Base-by-base conservation (phyloP, 2,329 filamentous ascomycete genomes). In the Myriosclerotinia curreyana region DNA sequence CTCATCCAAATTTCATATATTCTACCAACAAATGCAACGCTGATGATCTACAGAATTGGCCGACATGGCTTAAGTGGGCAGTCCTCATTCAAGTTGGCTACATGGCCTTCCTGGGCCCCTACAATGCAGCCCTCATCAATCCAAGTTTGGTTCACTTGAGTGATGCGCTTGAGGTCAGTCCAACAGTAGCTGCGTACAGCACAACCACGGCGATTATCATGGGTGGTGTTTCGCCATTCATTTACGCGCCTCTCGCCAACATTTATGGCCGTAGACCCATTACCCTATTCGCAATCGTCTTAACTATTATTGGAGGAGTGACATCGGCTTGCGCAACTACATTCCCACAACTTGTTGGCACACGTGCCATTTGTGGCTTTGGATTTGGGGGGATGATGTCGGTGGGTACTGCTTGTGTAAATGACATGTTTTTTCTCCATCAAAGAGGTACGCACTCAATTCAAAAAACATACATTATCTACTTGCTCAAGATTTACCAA, bases 341-440 rank as follows among this genome's bases (percentile, higher is more conserved):
- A 53, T 74, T 72, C 49, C 54, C 51, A 14, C 64, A 67, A 2
- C 62, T 74, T n/a, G 12, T 73, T 3, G 71, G 69, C 5, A 74
- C 70, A 31, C 66, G 72, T 61, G 70, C 67, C 0, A 40, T 74
- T 6, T 65, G 62, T 56, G 72, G 72, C 4, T 69, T 72, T 63
- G 72, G 72, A 3, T 71, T 73, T 53, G 72, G 72, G 20, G 71
- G 71, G 1, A 70, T 72, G 71, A 73, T 74, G 72, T 69, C 68
- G 11, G 68, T 74, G 15, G 72, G 72, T 3, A 73, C 72, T 17
- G 67, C 71, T 6, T 70, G 67, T 65, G 69, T 74, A 3, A 72
- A 71, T 60, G 72, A 74, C 61, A 70, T 74, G 67, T 74, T 72
- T 62, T 74, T 71, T 51, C 62, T 72, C 17, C 72, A 74, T 56